phyloP scores from a whole-genome alignment of 2,329 filamentous ascomycete genomes.

The Neoscytalidium dimidiatum region DNA sequence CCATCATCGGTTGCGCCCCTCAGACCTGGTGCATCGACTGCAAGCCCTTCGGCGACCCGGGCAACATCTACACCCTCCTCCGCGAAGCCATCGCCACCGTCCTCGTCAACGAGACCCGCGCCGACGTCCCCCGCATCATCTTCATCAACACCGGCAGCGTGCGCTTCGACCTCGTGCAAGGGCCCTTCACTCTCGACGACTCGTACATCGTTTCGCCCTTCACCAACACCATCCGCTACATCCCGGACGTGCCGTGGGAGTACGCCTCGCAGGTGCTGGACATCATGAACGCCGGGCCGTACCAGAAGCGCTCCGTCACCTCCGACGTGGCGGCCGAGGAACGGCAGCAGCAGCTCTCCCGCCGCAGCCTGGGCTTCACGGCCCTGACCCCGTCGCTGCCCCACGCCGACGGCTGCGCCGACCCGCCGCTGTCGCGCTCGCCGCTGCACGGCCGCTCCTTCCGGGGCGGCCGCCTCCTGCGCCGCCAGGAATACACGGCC shows the following conservation, averaged over 20 bases:
- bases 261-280: conserved; percentile 42
- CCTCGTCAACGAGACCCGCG: conserved; percentile 56
- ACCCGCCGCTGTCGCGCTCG: conserved; percentile 44
- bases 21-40: conserved; percentile 61
- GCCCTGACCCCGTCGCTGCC: conserved; percentile 22
- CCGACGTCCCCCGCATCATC: conserved; percentile 55
- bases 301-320: conserved; percentile 37
- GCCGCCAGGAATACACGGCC: conserved; percentile 46
- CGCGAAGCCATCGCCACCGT: conserved; percentile 52
- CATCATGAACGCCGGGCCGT: conserved; percentile 48
- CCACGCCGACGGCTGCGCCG: conserved; percentile 50
- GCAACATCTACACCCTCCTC: conserved; percentile 59
- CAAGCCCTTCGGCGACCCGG: conserved; percentile 53
- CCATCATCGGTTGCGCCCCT: conserved; percentile 62
- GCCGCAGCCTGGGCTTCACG: conserved; percentile 24
- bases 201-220: conserved; percentile 61
- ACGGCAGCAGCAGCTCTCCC: conserved; percentile 37
- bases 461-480: conserved; percentile 45
- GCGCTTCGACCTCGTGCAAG: conserved; percentile 64
- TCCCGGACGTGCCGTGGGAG: conserved; percentile 55
- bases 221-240: conserved; percentile 54
- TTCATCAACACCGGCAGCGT: conserved; percentile 63
- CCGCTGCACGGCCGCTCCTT: conserved; percentile 31
- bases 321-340: conserved; percentile 16
- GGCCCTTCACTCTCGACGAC: conserved; percentile 60